Base-by-base conservation (phyloP, 371 early-diverging fungal species). In the Mucor plumbeus region DNA sequence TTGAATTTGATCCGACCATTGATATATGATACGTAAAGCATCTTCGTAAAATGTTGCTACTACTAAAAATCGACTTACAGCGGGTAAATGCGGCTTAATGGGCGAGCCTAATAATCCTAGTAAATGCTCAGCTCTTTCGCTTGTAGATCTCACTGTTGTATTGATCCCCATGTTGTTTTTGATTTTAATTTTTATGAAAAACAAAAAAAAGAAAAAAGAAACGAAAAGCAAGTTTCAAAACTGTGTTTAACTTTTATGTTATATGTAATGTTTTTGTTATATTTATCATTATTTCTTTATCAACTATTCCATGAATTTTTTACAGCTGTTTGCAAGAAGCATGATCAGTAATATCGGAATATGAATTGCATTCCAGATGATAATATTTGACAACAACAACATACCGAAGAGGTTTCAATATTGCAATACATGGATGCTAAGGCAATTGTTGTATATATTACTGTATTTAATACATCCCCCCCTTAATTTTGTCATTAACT, bases 101-200 rank as follows among this genome's bases (percentile, higher is more conserved):
- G 95, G 95, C 43, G 84, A 77, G 33, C 91, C 86, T 47, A 93
- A 59, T 68, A 70, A 77, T 65, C 93, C 94, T 40, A 97, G 76
- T 38, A 87, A 39, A 59, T 89, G 87, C 79, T 97, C 97, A 19
- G 91, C 78, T 72, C 90, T 72, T 44, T 73, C 72, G 64, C 77
- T 77, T 41, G 65, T 65, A 17, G 65, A 57, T 38, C 33, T 65
- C 13, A 65, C 19, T 31, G 40, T 55, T 15, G 59, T 39, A 38
- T 15, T 65, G 35, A 56, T 43, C 6, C 57, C 64, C 65, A 61
- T 60, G 19, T 61, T 50, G 1, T 44, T 33, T 5, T 50, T 13
- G 7, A 11, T n/a, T 7, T 36, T 19, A 2, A 43, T 56, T 4
- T 8, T 17, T 6, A 21, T 35, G 19, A n/a, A 19, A 14, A 19